Evolutionary conservation across 176 grass and related monocot genomes (phyloP).

Genomic region (Triticum turgidum): DNA sequence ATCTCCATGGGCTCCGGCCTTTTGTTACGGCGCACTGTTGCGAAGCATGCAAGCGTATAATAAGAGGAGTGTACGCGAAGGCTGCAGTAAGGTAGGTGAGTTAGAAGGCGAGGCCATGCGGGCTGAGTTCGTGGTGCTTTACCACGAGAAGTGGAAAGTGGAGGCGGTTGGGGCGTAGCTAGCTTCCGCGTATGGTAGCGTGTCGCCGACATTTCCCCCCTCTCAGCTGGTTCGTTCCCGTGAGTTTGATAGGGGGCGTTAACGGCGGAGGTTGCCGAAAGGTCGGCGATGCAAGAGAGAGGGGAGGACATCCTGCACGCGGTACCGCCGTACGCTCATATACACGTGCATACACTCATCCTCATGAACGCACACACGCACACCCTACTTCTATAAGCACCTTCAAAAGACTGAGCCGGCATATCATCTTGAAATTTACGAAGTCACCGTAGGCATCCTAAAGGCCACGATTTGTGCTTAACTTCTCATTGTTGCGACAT

Average conservation of each 20-base stretch:
- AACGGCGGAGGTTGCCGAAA: slow-evolving; percentile 56
- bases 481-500: neutral
- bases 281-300: neutral
- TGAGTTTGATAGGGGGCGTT: slow-evolving; percentile 50
- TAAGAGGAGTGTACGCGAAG: slow-evolving; percentile 34
- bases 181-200: slow-evolving; percentile 41
- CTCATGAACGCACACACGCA: too few species aligned
- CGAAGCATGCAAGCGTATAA: slow-evolving; percentile 34
- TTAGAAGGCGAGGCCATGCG: neutral
- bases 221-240: slow-evolving; percentile 22
- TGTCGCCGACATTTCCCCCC: neutral
- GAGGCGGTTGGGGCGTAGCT: slow-evolving; percentile 39
- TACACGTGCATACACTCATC: too few species aligned
- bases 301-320: neutral
- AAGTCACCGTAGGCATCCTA: neutral
- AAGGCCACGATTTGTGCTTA: neutral
- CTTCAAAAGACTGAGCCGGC: too few species aligned
- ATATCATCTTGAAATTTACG: too few species aligned
- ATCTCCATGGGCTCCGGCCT: slow-evolving; percentile 29
- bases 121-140: slow-evolving; percentile 9
- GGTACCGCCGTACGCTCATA: neutral
- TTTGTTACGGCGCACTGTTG: slow-evolving; percentile 15
- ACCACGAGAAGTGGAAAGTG: slow-evolving; percentile 14
- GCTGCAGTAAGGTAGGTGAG: slow-evolving; percentile 26
- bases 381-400: too few species aligned